These are phyloP conservation scores for Trichosporon sp. DNA, from an alignment of 1,284 basidiomycete species.

Conservation along the genomic window DNA sequence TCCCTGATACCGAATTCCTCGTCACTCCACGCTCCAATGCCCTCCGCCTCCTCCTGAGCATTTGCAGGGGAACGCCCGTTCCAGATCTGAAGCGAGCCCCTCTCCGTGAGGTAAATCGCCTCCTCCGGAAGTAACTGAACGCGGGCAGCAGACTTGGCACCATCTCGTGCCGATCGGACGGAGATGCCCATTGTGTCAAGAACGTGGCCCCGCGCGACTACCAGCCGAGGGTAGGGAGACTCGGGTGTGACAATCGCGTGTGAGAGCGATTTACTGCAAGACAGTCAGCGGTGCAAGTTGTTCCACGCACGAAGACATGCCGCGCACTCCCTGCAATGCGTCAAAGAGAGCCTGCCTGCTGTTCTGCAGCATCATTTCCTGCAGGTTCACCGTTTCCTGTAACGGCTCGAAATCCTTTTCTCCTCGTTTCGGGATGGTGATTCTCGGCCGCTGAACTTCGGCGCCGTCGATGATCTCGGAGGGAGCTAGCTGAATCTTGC, in stretches of 20 bases:
- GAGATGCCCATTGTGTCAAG: constrained; percentile 74
- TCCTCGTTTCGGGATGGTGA: constrained; percentile 81
- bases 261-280: constrained; percentile 54
- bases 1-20: constrained; percentile 71
- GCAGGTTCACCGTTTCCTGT: constrained; percentile 63
- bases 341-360: constrained; percentile 83
- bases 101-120: constrained; percentile 85
- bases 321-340: constrained; percentile 71
- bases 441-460: constrained; percentile 37
- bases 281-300: neutral
- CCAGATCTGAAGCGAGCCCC: constrained; percentile 84
- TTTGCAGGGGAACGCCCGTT: constrained; percentile 53
- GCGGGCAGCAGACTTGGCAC: constrained; percentile 60
- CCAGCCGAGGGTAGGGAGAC: constrained; percentile 62
- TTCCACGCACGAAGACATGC: constrained; percentile 67
- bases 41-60: constrained; percentile 31
- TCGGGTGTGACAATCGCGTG: constrained; percentile 50
- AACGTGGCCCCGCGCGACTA: constrained; percentile 72
- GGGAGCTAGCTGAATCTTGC: constrained; percentile 52
- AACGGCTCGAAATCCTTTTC: constrained; percentile 95
- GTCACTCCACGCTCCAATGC: constrained; percentile 48
- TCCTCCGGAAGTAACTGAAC: constrained; percentile 91
- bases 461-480: constrained; percentile 28
- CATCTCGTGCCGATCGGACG: constrained; percentile 61
- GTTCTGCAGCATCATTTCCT: constrained; percentile 72